Base-by-base conservation (phyloP, 1,284 basidiomycete species). In the Marasmius sp. region DNA sequence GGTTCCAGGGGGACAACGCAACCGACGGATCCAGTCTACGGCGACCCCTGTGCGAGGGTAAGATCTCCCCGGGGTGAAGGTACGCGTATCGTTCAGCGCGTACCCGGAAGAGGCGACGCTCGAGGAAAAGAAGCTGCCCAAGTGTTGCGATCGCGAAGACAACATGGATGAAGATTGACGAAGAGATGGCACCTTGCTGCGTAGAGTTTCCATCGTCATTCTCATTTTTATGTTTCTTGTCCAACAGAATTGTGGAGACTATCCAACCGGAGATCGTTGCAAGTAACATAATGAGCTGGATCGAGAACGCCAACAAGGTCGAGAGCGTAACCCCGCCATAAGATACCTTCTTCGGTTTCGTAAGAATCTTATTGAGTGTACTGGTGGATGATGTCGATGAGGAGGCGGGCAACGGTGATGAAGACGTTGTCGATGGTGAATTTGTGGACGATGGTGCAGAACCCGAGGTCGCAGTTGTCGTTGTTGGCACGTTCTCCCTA, bases 1-100 rank as follows among this genome's bases (percentile, higher is more conserved):
- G 78, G 71, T 86, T 85, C 89, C 88, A 91, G 2, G 88, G 89
- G 11, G 86, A 82, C 61, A 86, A 79, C 0, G 78, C 79, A 64
- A 89, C 80, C 11, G 68, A 66, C 3, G 75, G 67, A 54, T 72
- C 67, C 41, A 70, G 41, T 61, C 67, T 43, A 45, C 63, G 64
- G 37, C 73, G 71, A 52, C 66, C 69, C 53, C 77, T 68, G 49
- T 79, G 77, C 34, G 75, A 71, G 7, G 86, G 85, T 8, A 87
- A 75, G 50, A 83, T 74, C 65, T 82, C 79, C 20, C 83, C 85
- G 5, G 85, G 85, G 68, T 90, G 85, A 12, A 82, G 61, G 69
- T 81, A 75, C 12, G 75, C 77, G 69, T 86, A 89, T 58, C 87
- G 80, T 69, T 91, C 85, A 5, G 84, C 87, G 47, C 88, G 86